Evolutionary conservation across 73 alveolate genomes (phyloP).

Genomic region (Durusdinium trenchii): DNA sequence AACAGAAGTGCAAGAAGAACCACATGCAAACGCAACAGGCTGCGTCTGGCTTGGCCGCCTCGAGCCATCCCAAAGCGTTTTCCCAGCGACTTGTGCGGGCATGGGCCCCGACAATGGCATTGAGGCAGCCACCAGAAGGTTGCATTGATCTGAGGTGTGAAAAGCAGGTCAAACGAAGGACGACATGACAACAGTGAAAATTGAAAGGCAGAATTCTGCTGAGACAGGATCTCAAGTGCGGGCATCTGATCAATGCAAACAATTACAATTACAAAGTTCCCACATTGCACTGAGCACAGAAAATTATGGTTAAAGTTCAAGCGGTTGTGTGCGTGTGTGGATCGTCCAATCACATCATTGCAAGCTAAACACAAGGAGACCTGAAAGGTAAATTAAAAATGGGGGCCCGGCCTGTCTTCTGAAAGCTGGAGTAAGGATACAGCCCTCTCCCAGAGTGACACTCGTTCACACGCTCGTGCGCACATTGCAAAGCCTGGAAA

Average conservation of each 20-base stretch:
- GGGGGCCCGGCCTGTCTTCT: not conserved
- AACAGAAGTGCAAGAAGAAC: not conserved
- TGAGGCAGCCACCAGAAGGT: not conserved
- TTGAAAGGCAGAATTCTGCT: no score
- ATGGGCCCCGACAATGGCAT: constrained; percentile 14
- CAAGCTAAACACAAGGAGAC: no score
- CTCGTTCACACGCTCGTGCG: constrained; percentile 52
- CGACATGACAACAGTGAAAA: no score
- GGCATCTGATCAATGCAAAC: not conserved
- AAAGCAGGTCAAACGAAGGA: no score
- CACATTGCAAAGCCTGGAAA: constrained; percentile 45
- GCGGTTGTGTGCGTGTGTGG: no score
- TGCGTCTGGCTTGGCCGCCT: not conserved
- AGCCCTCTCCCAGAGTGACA: constrained; percentile 32
- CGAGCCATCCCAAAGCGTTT: not conserved
- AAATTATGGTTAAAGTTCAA: no score
- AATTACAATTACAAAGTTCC: no score
- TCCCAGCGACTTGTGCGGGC: constrained; percentile 58
- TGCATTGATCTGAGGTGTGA: no score
- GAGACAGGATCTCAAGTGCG: not conserved
- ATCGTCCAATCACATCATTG: no score
- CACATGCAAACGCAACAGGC: not conserved
- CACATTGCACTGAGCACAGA: no score
- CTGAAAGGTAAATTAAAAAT: no score
- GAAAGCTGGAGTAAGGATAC: not conserved